Evolutionary conservation across 805 yeast species (phyloP), one percentile per base, ranked within the genome.

Genomic region (Peterozyma xylosa): DNA sequence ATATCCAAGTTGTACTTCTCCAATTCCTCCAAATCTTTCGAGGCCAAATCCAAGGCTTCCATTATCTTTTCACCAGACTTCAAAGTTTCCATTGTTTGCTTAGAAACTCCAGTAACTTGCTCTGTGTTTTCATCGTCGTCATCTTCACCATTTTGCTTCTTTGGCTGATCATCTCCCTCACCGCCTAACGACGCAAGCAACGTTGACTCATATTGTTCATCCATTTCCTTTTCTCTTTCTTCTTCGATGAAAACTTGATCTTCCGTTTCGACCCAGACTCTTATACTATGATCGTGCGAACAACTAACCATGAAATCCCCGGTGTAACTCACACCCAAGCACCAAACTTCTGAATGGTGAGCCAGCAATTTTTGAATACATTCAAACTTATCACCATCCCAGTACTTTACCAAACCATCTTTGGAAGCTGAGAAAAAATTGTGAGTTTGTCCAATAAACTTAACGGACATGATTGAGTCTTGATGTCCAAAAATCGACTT

Each of bases 361-460:
- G 84, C 90, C 4, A 78, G 73, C 30, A 93, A 69, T 55, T 84
- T 86, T 63, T 93, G 98, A 49, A 93, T 79, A 62, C 91, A 86
- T 54, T 87, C 96, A 62, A 93, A 93, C 63, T 93, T 93, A 55
- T 86, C 95, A 51, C 98, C 99, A 62, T 93, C 99, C 99, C 99
- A 93, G 63, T 88, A 89, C 63, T 93, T 93, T 45, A 93, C 76
- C 47, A 83, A 64, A 11, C 86, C 89, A 63, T 93, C 99, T 58
- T 93, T 93, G 32, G 91, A 82, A 46, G 87, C 80, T 45, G 95
- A 82, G 66, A 93, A 86, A 63, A 93, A 90, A 60, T 90, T 79
- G 59, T 91, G 96, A 11, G 86, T 73, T n/a, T 79, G 81, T 2
- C 95, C 91, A 42, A 89, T 72, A 56, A 93, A 93, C 48, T 70